Base-by-base conservation (phyloP, 2,329 filamentous ascomycete genomes). In the Ceratocystis cubensis region DNA sequence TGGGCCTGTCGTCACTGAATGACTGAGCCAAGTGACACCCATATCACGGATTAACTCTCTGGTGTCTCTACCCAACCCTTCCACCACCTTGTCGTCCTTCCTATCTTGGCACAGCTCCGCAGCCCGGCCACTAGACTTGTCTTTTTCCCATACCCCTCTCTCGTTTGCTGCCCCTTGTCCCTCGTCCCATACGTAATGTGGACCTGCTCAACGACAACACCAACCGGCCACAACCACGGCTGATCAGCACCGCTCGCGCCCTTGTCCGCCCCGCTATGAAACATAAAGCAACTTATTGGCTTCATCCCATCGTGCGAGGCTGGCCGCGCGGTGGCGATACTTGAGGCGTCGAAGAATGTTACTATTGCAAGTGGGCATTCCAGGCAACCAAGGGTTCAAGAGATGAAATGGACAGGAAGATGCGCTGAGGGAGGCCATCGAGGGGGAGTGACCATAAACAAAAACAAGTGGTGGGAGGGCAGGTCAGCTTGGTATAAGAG, bases 291-390 rank as follows among this genome's bases (percentile, higher is more conserved):
- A 41, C 37, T 41, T 59, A 59, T 37, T 33, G 28, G 6, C 20
- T 33, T 59, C 56, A 13, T 59, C 25, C 15, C 8, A 59, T 59
- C 28, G 28, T 59, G 56, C 5, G 28, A 59, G 56, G 28, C 56
- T 41, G 37, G 37, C 37, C 10, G 13, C 37, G 13, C 37, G 10
- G 10, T 41, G 28, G 30, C 28, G 30, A 37, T 33, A 33, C 56
- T 37, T 30, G 25, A 53, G 56, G 56, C 56, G 17, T 37, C 28
- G 56, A 59, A 59, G 56, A 59, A 59, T 59, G 56, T 17, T 28
- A 59, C 56, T 30, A 59, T 59, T 15, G n/a, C 56, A 59, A 37
- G 56, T 37, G 8, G 56, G 56, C 56, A 59, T 59, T 59, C 56
- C 56, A 59, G 56, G 15, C 28, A 7, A n/a, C 25, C 30, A 59